phyloP scores from a whole-genome alignment of 495 filamentous ascomycete genomes.

The Annulohypoxylon nitens region DNA sequence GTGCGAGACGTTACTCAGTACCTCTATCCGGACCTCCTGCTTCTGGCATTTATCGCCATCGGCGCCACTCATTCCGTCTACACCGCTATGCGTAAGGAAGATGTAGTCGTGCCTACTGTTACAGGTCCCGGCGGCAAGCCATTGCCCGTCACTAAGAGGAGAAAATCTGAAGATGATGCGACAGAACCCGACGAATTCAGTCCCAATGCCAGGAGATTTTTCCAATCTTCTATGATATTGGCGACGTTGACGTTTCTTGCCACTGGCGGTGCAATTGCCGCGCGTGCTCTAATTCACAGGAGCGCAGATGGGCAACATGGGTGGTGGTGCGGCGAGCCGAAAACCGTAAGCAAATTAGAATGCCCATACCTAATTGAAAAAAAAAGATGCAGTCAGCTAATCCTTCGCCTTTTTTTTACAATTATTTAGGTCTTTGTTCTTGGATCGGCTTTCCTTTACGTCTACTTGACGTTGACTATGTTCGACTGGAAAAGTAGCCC shows the following conservation, averaged over 20 bases:
- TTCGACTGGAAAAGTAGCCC: conserved; percentile 83
- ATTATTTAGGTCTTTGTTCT: conserved; percentile 80
- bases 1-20: conserved; percentile 57
- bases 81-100: conserved; percentile 59
- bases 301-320: conserved; percentile 61
- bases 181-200: conserved; percentile 63
- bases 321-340: conserved; percentile 93
- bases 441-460: conserved; percentile 71
- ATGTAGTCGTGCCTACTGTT: conserved; percentile 54
- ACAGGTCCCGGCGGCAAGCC: conserved; percentile 85
- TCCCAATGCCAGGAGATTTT: conserved; percentile 71
- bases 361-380: background rate
- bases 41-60: conserved; percentile 58
- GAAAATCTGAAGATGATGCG: conserved; percentile 53
- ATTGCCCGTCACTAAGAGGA: conserved; percentile 71
- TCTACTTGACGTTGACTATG: conserved; percentile 78
- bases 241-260: conserved; percentile 79
- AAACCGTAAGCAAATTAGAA: conserved; percentile 74
- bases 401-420: conserved; percentile 12
- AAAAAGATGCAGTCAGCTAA: conserved; percentile 7
- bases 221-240: conserved; percentile 77
- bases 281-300: conserved; percentile 72
- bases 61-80: conserved; percentile 60
- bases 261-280: conserved; percentile 78
- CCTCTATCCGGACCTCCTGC: conserved; percentile 58